Base-by-base conservation (phyloP, 805 yeast species). In the Myxozyma monticola region DNA sequence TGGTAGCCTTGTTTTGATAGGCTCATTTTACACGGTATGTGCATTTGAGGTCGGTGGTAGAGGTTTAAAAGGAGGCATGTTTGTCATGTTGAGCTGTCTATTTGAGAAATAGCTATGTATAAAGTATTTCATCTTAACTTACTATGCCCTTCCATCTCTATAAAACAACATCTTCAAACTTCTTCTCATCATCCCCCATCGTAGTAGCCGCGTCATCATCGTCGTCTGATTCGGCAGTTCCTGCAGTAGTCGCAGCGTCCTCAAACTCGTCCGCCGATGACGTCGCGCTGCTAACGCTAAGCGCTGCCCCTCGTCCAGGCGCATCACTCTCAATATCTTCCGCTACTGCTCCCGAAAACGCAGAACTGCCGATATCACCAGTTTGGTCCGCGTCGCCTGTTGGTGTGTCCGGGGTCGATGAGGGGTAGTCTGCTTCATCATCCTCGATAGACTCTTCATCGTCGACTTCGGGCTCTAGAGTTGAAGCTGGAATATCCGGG, bases 161-260 rank as follows among this genome's bases (percentile, higher is more conserved):
- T 29, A 49, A 29, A 4, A 22, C 39, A 33, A 50, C 44, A 12
- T 40, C 41, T 26, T 51, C 58, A 42, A 41, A 54, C 20, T 45
- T 18, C 42, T 36, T 40, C 4, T 50, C 50, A 22, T 38, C 42
- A 9, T 34, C 42, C 17, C 28, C 42, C 4, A 21, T 25, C 35
- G 51, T 14, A 34, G 40, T 34, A 4, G 36, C 22, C 17, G 38
- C 35, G 21, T 38, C 40, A 25, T 39, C 45, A 31, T 46, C 49
- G 6, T 39, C 45, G 10, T 40, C 49, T 2, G 20, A 29, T 4
- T 25, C 36, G n/a, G 37, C 47, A 29, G 24, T 38, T 9, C 33
- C 48, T 15, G 37, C 42, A 26, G 38, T 34, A 10, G 46, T 44
- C 37, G 26, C 37, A 14, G 49, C 48, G 21, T 51, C 55, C 46